Evolutionary conservation across 1,284 basidiomycete species (phyloP).

Genomic region (Papiliotrema nemorosa): DNA sequence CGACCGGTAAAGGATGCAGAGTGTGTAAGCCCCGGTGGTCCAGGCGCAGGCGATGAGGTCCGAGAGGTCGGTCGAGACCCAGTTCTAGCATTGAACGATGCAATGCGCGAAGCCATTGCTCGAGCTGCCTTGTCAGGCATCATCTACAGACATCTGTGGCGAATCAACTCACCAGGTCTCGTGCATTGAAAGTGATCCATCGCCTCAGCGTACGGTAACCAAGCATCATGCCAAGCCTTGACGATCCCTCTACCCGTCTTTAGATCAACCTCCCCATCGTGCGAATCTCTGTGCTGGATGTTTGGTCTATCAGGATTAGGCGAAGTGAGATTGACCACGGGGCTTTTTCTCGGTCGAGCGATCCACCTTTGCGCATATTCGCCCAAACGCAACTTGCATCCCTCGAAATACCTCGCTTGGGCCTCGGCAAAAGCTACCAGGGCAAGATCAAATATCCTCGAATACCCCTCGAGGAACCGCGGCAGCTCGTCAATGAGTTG

Average conservation of each 20-base stretch:
- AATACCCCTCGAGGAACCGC: slow-evolving; percentile 42
- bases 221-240: slow-evolving; percentile 28
- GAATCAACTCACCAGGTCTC: slow-evolving; percentile 22
- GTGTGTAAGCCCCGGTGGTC: not conserved
- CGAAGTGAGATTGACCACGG: not conserved
- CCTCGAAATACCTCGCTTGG: slow-evolving; percentile 35
- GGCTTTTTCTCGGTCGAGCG: not conserved
- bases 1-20: slow-evolving; percentile 1
- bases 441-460: slow-evolving; percentile 42
- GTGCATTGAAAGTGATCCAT: slow-evolving; percentile 36
- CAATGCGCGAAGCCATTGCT: slow-evolving; percentile 2
- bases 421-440: slow-evolving; percentile 35
- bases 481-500: slow-evolving; percentile 50
- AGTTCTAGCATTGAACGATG: slow-evolving; percentile 22
- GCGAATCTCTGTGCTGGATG: not conserved
- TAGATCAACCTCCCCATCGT: not conserved
- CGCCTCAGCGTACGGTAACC: slow-evolving; percentile 31
- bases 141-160: not conserved
- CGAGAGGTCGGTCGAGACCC: slow-evolving; percentile 6
- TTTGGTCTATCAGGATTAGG: too few species aligned
- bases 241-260: slow-evolving; percentile 21
- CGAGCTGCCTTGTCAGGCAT: not conserved
- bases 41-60: not conserved
- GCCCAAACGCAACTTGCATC: slow-evolving; percentile 20
- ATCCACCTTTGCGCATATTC: slow-evolving; percentile 27